Evolutionary conservation across 495 filamentous ascomycete species (phyloP).

Genomic region (Usnea hakonensis): DNA sequence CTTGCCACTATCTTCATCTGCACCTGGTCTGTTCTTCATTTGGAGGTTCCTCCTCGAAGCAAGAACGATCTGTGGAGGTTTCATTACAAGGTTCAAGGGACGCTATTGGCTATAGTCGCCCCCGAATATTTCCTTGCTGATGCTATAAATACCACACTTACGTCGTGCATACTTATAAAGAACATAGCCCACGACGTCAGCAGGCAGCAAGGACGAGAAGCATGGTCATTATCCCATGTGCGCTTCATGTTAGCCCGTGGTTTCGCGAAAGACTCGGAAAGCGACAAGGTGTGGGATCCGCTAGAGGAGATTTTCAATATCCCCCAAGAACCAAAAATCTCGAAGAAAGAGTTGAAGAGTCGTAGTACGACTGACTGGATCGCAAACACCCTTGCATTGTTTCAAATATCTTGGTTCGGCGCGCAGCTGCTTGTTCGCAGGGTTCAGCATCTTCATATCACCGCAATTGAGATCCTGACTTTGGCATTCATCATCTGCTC

Average conservation of each 20-base stretch:
- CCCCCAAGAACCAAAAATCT: conserved; percentile 1
- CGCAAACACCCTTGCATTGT: conserved; percentile 25
- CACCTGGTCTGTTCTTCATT: conserved; percentile 11
- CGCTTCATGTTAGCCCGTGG: conserved; percentile 27
- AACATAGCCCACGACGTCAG: too few relatives aligned
- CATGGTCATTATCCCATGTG: conserved; percentile 24
- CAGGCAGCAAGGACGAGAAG: background rate
- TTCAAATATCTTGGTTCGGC: conserved; percentile 27
- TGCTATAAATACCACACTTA: background rate
- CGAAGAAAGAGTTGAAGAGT: conserved; percentile 1
- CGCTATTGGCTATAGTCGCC: background rate
- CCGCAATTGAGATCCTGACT: conserved; percentile 28
- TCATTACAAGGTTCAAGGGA: background rate
- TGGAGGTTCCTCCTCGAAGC: background rate
- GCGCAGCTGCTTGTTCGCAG: conserved; percentile 23
- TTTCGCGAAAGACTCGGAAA: conserved; percentile 19
- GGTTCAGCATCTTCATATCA: conserved; percentile 13
- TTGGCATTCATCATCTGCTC: conserved; percentile 26
- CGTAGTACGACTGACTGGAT: conserved; percentile 22
- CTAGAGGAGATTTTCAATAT: background rate
- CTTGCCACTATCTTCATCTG: conserved; percentile 6
- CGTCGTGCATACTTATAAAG: too few relatives aligned
- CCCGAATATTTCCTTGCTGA: background rate
- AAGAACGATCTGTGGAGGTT: background rate
- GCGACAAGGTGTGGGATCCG: background rate